Evolutionary conservation across 2,329 filamentous ascomycete species (phyloP).

Genomic region (Fonsecaea erecta): DNA sequence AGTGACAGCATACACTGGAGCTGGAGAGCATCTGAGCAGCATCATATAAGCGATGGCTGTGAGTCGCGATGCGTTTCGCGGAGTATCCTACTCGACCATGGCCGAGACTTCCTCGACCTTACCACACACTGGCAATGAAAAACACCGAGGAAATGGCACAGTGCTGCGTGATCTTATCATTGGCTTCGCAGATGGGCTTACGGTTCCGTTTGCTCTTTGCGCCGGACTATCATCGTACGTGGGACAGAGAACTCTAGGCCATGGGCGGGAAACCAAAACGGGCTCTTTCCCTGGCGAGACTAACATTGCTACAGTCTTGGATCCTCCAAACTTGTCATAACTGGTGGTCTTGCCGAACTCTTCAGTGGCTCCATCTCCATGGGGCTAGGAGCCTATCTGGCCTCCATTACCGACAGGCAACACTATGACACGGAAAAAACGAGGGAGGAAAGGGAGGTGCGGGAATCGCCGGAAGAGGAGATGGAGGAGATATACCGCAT

Average conservation of each 20-base stretch:
- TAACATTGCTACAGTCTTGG: constrained; percentile 51
- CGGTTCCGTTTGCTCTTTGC: constrained; percentile 77
- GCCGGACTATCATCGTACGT: constrained; percentile 61
- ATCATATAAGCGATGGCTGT: neutral
- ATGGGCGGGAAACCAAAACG: neutral
- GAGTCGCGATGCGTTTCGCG: neutral
- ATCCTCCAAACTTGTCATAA: constrained; percentile 68
- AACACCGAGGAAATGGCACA: neutral
- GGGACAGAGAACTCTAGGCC: constrained; percentile 32
- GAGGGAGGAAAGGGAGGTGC: constrained; percentile 52
- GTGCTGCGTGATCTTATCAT: constrained; percentile 65
- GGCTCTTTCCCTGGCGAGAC: neutral
- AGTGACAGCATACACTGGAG: neutral
- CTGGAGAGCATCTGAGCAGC: neutral
- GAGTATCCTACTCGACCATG: neutral
- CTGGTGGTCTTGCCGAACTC: constrained; percentile 74
- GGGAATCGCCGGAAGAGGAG: constrained; percentile 51
- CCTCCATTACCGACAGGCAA: constrained; percentile 56
- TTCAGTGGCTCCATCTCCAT: constrained; percentile 77
- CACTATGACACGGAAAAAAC: constrained; percentile 51
- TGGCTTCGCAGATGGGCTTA: constrained; percentile 77
- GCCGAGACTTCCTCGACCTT: neutral
- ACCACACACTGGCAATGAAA: constrained; percentile 3
- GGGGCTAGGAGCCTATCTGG: constrained; percentile 75
- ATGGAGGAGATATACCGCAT: constrained; percentile 52